A percentile compares a stretch with the other conserved stretches of the same genome.
Evolutionary conservation across 2,329 filamentous ascomycete species (phyloP).

Genomic region (Tolypocladium nubicola): DNA sequence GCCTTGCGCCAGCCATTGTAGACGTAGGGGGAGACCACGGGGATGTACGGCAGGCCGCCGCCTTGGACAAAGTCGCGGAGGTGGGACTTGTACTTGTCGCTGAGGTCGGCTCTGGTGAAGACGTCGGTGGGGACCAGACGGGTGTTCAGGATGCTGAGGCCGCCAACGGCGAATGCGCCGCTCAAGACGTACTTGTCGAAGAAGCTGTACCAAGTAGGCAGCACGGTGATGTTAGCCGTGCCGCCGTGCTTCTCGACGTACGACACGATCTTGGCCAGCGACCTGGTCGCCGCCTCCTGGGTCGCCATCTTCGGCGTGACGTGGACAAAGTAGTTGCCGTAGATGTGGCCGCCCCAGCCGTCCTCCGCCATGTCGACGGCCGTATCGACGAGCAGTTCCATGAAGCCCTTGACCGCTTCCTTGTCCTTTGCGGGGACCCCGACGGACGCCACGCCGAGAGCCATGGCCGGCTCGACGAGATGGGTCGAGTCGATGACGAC

Average conservation of each 20-base stretch:
- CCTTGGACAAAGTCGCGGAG: conserved; percentile 3
- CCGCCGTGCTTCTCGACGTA: conserved; percentile 2
- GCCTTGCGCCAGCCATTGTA: background rate
- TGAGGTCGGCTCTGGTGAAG: background rate
- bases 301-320: conserved; percentile 2
- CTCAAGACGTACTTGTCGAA: conserved; percentile 6
- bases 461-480: background rate
- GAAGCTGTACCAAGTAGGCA: conserved; percentile 5
- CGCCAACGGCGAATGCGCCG: conserved; percentile 5
- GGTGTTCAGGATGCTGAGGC: conserved; percentile 5
- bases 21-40: conserved; percentile 5
- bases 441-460: conserved; percentile 2
- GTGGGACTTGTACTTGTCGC: conserved; percentile 1
- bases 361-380: conserved; percentile 6
- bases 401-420: background rate
- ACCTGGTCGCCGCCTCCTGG: background rate
- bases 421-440: background rate
- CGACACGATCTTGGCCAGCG: conserved; percentile 1
- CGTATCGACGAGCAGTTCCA: conserved; percentile 7
- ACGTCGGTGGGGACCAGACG: conserved; percentile 4
- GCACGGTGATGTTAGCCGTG: conserved; percentile 1
- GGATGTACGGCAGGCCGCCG: conserved; percentile 6
- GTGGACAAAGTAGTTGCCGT: conserved; percentile 7
- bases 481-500: conserved; percentile 28
- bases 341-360: conserved; percentile 10